These are phyloP conservation scores for Bryum argenteum DNA, from an alignment of 225 moss, liverwort and hornwort species.

Conservation along the genomic window DNA sequence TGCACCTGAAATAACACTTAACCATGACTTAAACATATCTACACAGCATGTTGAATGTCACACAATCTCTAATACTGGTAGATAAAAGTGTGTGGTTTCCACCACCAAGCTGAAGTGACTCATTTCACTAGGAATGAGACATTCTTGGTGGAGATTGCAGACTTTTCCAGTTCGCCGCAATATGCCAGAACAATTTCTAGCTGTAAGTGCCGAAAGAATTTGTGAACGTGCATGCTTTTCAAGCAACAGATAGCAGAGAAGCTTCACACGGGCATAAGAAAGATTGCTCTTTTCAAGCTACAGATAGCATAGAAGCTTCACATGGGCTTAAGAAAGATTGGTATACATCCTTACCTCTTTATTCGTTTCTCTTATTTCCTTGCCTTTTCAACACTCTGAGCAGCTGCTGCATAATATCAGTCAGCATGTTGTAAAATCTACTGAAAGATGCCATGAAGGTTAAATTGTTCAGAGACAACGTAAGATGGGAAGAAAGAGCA, in stretches of 20 bases:
- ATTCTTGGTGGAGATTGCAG: too few relatives aligned
- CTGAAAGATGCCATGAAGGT: background rate
- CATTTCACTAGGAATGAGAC: too few relatives aligned
- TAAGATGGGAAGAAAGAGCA: background rate
- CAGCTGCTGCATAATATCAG: conserved; percentile 2
- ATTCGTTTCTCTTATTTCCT: conserved; percentile 23
- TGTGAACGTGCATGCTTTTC: too few relatives aligned
- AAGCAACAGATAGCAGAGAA: background rate
- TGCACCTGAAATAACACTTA: too few relatives aligned
- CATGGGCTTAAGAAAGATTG: background rate
- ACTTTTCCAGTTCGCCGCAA: too few relatives aligned
- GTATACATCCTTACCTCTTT: conserved; percentile 2
- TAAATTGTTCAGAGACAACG: background rate
- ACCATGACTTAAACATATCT: too few relatives aligned
- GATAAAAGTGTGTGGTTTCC: too few relatives aligned
- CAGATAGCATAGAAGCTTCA: background rate
- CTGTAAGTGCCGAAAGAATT: too few relatives aligned
- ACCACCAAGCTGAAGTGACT: too few relatives aligned
- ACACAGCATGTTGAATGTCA: too few relatives aligned
- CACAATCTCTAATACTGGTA: too few relatives aligned
- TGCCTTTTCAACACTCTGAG: conserved; percentile 6
- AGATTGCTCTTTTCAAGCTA: background rate
- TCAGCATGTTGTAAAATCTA: background rate
- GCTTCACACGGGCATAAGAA: conserved; percentile 14
- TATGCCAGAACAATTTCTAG: too few relatives aligned